These are phyloP conservation scores for Ambrosia artemisiifolia DNA, from an alignment of 129 eudicot genomes.

Conservation along the genomic window DNA sequence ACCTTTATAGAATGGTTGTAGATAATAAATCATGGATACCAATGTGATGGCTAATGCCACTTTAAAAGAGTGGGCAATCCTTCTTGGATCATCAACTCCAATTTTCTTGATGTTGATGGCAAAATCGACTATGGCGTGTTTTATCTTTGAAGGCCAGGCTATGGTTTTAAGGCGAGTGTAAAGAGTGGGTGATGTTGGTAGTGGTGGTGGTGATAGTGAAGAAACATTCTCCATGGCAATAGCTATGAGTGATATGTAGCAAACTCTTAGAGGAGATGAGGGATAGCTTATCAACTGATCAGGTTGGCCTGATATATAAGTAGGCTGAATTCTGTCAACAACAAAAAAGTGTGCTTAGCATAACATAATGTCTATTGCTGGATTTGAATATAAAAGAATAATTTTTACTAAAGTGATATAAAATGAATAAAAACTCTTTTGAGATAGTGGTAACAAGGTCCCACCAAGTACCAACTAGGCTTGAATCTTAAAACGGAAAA, in stretches of 20 bases:
- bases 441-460: constrained; percentile 3
- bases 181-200: constrained; percentile 11
- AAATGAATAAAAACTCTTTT: not conserved
- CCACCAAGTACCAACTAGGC: constrained; percentile 7
- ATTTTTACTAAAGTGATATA: not conserved
- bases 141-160: constrained; percentile 24
- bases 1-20: constrained; percentile 57
- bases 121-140: constrained; percentile 16
- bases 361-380: not conserved
- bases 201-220: constrained; percentile 26
- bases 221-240: constrained; percentile 31
- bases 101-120: constrained; percentile 33
- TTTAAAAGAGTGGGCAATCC: constrained; percentile 50
- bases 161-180: not conserved
- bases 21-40: constrained; percentile 64
- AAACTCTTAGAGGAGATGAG: constrained; percentile 25
- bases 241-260: constrained; percentile 7
- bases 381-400: not conserved
- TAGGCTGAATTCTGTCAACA: constrained; percentile 4
- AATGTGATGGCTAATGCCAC: constrained; percentile 69
- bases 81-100: constrained; percentile 70
- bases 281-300: constrained; percentile 40
- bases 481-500: not conserved
- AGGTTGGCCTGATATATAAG: constrained; percentile 39
- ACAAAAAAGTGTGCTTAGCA: not conserved